Conservation (phyloP, 768 basidiomycete species). For the Lepiota brunneoincarnata region DNA sequence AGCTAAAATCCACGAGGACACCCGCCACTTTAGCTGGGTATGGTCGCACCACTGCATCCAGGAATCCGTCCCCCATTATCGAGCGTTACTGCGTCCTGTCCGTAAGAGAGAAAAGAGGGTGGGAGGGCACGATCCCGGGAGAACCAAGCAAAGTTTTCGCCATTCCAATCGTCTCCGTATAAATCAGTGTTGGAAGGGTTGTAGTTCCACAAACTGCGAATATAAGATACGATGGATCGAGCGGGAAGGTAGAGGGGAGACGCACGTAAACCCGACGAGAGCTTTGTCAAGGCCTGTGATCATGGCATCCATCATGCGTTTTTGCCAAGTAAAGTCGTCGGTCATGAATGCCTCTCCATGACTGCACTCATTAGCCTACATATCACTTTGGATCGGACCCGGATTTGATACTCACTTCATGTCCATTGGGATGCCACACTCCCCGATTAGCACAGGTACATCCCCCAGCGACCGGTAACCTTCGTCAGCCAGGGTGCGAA, state of each 20-base stretch:
- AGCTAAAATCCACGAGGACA: conserved; percentile 68
- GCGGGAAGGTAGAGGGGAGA: conserved; percentile 14
- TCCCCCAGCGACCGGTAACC: conserved; percentile 74
- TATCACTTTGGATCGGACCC: background rate
- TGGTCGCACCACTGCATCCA: conserved; percentile 80
- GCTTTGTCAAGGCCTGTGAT: conserved; percentile 77
- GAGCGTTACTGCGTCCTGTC: conserved; percentile 63
- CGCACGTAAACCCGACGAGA: conserved; percentile 84
- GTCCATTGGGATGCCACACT: conserved; percentile 96
- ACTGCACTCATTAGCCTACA: conserved; percentile 33
- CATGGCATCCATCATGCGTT: conserved; percentile 93
- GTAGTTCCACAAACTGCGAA: conserved; percentile 85
- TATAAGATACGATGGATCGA: background rate
- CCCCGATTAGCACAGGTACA: conserved; percentile 83
- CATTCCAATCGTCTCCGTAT: conserved; percentile 88
- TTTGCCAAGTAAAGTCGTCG: conserved; percentile 79
- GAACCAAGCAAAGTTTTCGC: conserved; percentile 98
- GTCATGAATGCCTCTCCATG: conserved; percentile 66
- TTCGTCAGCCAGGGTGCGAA: conserved; percentile 71
- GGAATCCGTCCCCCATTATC: conserved; percentile 82
- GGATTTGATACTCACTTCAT: conserved; percentile 68
- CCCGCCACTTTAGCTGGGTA: conserved; percentile 92
- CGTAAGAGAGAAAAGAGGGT: conserved; percentile 49
- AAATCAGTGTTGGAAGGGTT: conserved; percentile 83
- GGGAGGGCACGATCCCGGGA: conserved; percentile 58